Evolutionary conservation across 148 eudicot species (phyloP).

Genomic region (Simmondsia chinensis): DNA sequence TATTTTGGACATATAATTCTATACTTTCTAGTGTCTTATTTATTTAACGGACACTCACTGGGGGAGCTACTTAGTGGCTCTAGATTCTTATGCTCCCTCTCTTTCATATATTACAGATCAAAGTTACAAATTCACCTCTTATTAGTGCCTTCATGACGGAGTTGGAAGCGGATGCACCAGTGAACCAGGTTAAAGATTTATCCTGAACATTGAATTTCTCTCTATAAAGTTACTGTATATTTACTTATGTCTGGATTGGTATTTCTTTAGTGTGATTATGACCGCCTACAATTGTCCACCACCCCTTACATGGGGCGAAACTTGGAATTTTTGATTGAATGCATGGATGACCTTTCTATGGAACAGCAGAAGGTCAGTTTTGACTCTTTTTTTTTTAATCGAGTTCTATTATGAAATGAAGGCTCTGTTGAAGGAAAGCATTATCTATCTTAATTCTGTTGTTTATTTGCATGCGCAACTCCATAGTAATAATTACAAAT

Average conservation of each 20-base stretch:
- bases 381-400: background rate
- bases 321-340: slow-evolving; percentile 75
- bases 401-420: too few species aligned
- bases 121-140: slow-evolving; percentile 94
- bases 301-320: slow-evolving; percentile 80
- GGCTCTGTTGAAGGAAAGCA: too few species aligned
- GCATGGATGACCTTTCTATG: slow-evolving; percentile 84
- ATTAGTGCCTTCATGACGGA: slow-evolving; percentile 95
- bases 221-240: background rate
- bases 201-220: background rate
- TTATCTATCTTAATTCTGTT: too few species aligned
- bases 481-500: too few species aligned
- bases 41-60: background rate
- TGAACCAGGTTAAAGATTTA: slow-evolving; percentile 59
- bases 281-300: slow-evolving; percentile 68
- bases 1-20: too few species aligned
- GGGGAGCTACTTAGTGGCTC: background rate
- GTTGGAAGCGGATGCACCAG: slow-evolving; percentile 83
- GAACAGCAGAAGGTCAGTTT: slow-evolving; percentile 76
- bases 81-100: background rate
- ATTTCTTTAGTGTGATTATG: slow-evolving; percentile 64
- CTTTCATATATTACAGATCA: slow-evolving; percentile 47
- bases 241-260: slow-evolving; percentile 4
- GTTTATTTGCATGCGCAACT: too few species aligned
- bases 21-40: too few species aligned